These are phyloP conservation scores for Drechslera avenae DNA, from an alignment of 2,329 filamentous ascomycete species.

Conservation along the genomic window DNA sequence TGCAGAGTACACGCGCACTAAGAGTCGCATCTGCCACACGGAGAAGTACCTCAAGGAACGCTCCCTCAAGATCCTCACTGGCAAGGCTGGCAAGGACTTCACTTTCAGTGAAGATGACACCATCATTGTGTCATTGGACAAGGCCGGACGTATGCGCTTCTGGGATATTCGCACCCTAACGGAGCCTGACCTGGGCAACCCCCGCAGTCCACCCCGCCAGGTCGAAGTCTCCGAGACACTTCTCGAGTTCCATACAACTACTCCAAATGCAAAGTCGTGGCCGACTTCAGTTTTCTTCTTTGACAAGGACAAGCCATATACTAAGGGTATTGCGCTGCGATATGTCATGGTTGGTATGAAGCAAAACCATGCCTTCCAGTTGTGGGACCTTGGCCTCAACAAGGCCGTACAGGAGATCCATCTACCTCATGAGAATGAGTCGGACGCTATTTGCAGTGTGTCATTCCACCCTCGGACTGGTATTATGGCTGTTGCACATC, in stretches of 20 bases:
- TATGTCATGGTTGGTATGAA: slow-evolving; percentile 99
- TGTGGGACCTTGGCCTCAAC: slow-evolving; percentile 94
- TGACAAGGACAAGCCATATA: slow-evolving; percentile 92
- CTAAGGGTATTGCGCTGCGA: slow-evolving; percentile 84
- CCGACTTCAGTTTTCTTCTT: slow-evolving; percentile 95
- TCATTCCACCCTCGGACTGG: slow-evolving; percentile 90
- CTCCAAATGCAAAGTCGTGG: slow-evolving; percentile 91
- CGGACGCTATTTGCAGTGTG: slow-evolving; percentile 96
- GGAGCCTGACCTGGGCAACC: slow-evolving; percentile 53
- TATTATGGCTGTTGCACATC: slow-evolving; percentile 93
- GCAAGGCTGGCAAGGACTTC: slow-evolving; percentile 98
- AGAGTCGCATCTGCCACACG: slow-evolving; percentile 73
- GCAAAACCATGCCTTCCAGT: slow-evolving; percentile 96
- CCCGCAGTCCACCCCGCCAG: slow-evolving; percentile 52
- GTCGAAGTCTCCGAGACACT: slow-evolving; percentile 85
- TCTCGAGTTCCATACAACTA: slow-evolving; percentile 83
- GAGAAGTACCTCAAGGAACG: slow-evolving; percentile 86
- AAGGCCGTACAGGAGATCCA: slow-evolving; percentile 98
- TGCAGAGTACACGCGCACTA: slow-evolving; percentile 56
- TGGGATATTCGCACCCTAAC: slow-evolving; percentile 91
- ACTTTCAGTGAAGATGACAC: slow-evolving; percentile 96
- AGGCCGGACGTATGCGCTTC: slow-evolving; percentile 94
- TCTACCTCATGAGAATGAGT: slow-evolving; percentile 93
- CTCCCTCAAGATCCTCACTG: slow-evolving; percentile 90
- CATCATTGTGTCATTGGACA: slow-evolving; percentile 92